A percentile compares a stretch with the other conserved stretches of the same genome.
These are phyloP conservation scores for Pleurotus cornucopiae DNA, from an alignment of 768 basidiomycete species.

Conservation along the genomic window DNA sequence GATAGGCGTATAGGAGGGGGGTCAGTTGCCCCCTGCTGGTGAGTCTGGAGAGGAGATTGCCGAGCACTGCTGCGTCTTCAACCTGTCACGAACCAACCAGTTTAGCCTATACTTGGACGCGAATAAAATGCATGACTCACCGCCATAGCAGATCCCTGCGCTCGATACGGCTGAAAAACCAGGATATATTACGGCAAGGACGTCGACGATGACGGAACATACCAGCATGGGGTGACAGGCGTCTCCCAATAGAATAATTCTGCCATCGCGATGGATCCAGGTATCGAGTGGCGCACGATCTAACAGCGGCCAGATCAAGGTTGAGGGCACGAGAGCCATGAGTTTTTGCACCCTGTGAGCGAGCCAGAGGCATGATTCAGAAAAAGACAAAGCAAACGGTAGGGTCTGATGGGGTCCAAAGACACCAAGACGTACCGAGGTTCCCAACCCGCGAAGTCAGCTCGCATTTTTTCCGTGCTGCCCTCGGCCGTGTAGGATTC, in stretches of 20 bases:
- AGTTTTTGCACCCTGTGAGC: constrained; percentile 38
- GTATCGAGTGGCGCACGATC: constrained; percentile 42
- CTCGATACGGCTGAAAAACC: constrained; percentile 38
- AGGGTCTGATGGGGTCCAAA: not conserved
- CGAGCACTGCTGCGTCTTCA: constrained; percentile 35
- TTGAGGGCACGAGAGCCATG: constrained; percentile 37
- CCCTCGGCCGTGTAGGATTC: constrained; percentile 45
- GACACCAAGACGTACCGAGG: constrained; percentile 28
- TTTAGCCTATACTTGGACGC: no score
- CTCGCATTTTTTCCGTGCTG: constrained; percentile 40
- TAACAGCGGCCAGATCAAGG: constrained; percentile 44
- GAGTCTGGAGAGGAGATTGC: constrained; percentile 45
- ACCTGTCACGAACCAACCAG: constrained; percentile 14
- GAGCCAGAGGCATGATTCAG: not conserved
- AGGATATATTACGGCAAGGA: not conserved
- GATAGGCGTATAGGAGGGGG: constrained; percentile 45
- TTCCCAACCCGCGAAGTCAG: constrained; percentile 44
- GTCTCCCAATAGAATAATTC: constrained; percentile 46
- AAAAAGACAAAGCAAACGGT: not conserved
- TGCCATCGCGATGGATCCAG: constrained; percentile 43
- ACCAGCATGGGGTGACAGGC: constrained; percentile 59
- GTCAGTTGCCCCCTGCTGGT: constrained; percentile 33
- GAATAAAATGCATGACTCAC: constrained; percentile 18
- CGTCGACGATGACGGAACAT: constrained; percentile 16
- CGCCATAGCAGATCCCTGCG: constrained; percentile 52